Base-by-base conservation (phyloP, 2,329 filamentous ascomycete genomes). In the Diaporthe vexans region DNA sequence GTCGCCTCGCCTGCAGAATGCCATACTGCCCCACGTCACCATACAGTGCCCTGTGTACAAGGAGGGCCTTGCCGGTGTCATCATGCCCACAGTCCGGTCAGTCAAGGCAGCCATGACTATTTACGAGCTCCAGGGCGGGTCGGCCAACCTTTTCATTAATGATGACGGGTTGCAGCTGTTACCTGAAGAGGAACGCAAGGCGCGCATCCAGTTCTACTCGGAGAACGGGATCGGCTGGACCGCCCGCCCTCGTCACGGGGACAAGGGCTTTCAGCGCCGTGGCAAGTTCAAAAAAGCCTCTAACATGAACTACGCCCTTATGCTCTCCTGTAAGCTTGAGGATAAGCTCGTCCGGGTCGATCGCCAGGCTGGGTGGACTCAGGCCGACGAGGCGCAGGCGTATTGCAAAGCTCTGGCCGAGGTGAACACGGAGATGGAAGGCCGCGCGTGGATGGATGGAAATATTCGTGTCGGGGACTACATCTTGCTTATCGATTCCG, bases 31-130 rank as follows among this genome's bases (percentile, higher is more conserved):
- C 2, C 94, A 94, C 80, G 88, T 94, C 76, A 96, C 94, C 4
- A 93, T 97, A 56, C 94, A 97, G 80, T 95, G 94, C 81, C 94
- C 94, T 6, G 94, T 97, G 0, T 97, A 97, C 86, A 97, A 96
- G 82, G 94, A 97, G 82, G 94, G 94, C 77, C 87, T 97, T 3
- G 85, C 85, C 48, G 90, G 87, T 76, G 94, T 97, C 82, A 95
- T 95, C 79, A 89, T 88, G 26, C 94, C 94, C 10, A 96, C 94
- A 0, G 90, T 95, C 79, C 91, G 91, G 79, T 95, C 93, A 2
- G 89, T 95, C 83, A 95, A 95, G 84, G 89, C 92, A 78, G 93
- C 93, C 76, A 94, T 94, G 80, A 93, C 91, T 43, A 94, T 92
- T 0, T 95, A 94, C 79, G 93, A 94, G 80, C 86, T 94, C 24